These are phyloP conservation scores for Pseudozyma tsukubaensis DNA, from an alignment of 1,284 basidiomycete species.

Conservation along the genomic window DNA sequence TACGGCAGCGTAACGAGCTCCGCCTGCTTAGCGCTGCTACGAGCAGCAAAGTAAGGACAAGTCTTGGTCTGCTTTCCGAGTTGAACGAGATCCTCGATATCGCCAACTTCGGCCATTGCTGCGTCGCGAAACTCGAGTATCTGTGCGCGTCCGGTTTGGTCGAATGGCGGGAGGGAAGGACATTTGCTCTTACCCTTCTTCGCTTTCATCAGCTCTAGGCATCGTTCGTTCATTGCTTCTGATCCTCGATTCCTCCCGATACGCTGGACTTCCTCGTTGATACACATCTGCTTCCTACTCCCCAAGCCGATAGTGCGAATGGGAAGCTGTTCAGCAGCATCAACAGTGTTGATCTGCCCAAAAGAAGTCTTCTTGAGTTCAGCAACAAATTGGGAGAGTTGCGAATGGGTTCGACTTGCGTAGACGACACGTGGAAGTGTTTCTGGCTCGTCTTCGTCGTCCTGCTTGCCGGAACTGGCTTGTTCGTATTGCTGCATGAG, in stretches of 20 bases:
- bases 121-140: slow-evolving; percentile 90
- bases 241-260: slow-evolving; percentile 70
- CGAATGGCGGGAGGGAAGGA: slow-evolving; percentile 78
- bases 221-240: slow-evolving; percentile 90
- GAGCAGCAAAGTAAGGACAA: slow-evolving; percentile 93
- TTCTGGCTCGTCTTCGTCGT: slow-evolving; percentile 64
- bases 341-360: slow-evolving; percentile 54
- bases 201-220: slow-evolving; percentile 81
- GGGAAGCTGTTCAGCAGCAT: slow-evolving; percentile 40
- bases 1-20: slow-evolving; percentile 94
- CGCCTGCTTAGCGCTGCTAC: slow-evolving; percentile 86
- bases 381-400: slow-evolving; percentile 87
- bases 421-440: slow-evolving; percentile 77
- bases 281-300: slow-evolving; percentile 92
- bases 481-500: slow-evolving; percentile 75
- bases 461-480: slow-evolving; percentile 39
- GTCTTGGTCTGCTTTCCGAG: slow-evolving; percentile 77
- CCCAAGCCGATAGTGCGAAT: slow-evolving; percentile 73
- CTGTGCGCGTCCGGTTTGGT: slow-evolving; percentile 55
- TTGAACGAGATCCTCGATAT: slow-evolving; percentile 90
- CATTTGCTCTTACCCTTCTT: slow-evolving; percentile 71
- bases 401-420: slow-evolving; percentile 93
- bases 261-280: slow-evolving; percentile 81
- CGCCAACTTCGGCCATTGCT: slow-evolving; percentile 82
- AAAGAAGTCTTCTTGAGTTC: slow-evolving; percentile 82